phyloP scores from a whole-genome alignment of 352 stramenopile species.

The Globisporangium orthogonon region DNA sequence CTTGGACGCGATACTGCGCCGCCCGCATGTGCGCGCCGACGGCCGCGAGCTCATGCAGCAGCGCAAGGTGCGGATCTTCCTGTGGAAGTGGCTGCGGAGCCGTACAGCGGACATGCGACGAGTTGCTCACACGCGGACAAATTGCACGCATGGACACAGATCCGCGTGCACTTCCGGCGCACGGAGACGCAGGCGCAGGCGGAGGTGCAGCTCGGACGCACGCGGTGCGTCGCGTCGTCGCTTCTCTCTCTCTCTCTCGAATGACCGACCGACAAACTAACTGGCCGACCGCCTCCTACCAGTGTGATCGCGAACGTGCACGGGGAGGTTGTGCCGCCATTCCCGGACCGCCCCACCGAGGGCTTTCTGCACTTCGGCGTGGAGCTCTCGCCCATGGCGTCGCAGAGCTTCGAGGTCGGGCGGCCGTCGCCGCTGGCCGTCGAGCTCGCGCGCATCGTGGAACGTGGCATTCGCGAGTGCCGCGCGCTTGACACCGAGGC shows the following conservation, averaged over 20 bases:
- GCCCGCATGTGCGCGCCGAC: slow-evolving; percentile 60
- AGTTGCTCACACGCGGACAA: not conserved
- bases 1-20: slow-evolving; percentile 47
- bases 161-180: slow-evolving; percentile 77
- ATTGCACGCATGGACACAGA: slow-evolving; percentile 15
- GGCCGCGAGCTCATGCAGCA: slow-evolving; percentile 77
- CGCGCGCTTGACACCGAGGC: slow-evolving; percentile 93
- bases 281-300: not conserved
- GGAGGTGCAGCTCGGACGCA: slow-evolving; percentile 71
- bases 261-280: not conserved
- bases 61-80: slow-evolving; percentile 33
- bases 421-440: slow-evolving; percentile 43
- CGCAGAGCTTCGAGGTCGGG: slow-evolving; percentile 66
- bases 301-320: slow-evolving; percentile 81
- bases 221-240: slow-evolving; percentile 30
- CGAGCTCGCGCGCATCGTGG: slow-evolving; percentile 87
- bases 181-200: slow-evolving; percentile 71
- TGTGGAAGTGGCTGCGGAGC: not conserved
- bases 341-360: slow-evolving; percentile 81
- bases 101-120: too few relatives aligned
- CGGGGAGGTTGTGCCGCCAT: slow-evolving; percentile 80
- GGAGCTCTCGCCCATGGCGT: slow-evolving; percentile 80
- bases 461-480: slow-evolving; percentile 89
- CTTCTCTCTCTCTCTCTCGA: not conserved
- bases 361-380: slow-evolving; percentile 85